Evolutionary conservation across 2,329 filamentous ascomycete species (phyloP), one percentile per base, ranked within the genome.

Genomic region (Microcyclosporella mali): DNA sequence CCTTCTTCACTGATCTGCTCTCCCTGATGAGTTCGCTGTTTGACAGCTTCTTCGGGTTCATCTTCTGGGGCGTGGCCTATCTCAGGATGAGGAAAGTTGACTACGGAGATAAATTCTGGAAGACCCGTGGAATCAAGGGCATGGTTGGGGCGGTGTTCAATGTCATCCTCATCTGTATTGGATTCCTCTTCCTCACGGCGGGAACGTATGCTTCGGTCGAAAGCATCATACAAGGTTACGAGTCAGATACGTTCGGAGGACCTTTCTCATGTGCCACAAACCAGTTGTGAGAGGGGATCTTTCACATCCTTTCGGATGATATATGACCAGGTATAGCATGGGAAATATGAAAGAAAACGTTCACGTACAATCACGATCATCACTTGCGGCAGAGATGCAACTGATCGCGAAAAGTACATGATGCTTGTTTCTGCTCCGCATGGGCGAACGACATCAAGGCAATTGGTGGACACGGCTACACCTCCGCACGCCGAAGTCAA

Each of bases 1-100:
- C 88, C 0, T 95, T 95, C 74, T 95, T 95, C 70, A 84, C 81
- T 7, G 88, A 88, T 47, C 70, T 76, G 51, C 65, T 77, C n/a
- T 81, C 81, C 3, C 71, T 88, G 48, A 85, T 88, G 82, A 85
- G 81, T n/a, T 87, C 87, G 3, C 76, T 95, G 1, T 95, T 95
- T 60, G 88, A 95, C 67, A 90, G 85, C 41, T 90, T 88, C 74
- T 90, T 90, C 57, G 89, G 89, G 17, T 95, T 95, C 72, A 94
- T 95, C 60, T 95, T 95, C 72, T 95, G 85, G 85, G 85, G 84
- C 10, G 76, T 87, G 1, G 85, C 85, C 1, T 90, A 87, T 60
- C 77, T 88, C 58, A 77, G 84, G 43, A 86, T 90, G 84, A 75
- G 84, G 36, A 69, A 69, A 15, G 82, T 77, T 1, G 82, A 86